Percentiles rank a stretch among this genome's conserved stretches.
Evolutionary conservation across 441 rosid species (phyloP).

Genomic region (Mallotus japonicus): DNA sequence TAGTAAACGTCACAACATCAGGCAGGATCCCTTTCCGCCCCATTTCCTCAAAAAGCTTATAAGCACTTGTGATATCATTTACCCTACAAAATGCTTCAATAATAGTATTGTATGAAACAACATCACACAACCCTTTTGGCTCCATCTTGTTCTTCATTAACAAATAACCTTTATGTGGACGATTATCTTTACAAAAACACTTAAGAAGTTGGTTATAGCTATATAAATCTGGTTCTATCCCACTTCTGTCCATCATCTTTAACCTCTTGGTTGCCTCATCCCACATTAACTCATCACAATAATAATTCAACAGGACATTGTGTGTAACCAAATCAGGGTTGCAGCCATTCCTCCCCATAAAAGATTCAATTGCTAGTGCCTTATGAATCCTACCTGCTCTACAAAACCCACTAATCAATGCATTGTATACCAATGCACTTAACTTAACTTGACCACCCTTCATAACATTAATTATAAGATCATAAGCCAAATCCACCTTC

Average conservation of each 20-base stretch:
- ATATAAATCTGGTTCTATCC: slow-evolving; percentile 69
- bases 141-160: slow-evolving; percentile 65
- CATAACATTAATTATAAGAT: slow-evolving; percentile 63
- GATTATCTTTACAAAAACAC: slow-evolving; percentile 63
- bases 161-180: slow-evolving; percentile 49
- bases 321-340: slow-evolving; percentile 74
- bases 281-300: slow-evolving; percentile 57
- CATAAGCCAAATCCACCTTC: slow-evolving; percentile 88
- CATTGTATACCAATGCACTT: slow-evolving; percentile 60
- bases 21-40: slow-evolving; percentile 51
- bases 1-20: slow-evolving; percentile 74
- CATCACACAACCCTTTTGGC: slow-evolving; percentile 67
- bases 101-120: slow-evolving; percentile 77
- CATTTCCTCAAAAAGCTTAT: slow-evolving; percentile 72
- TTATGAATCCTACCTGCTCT: slow-evolving; percentile 64
- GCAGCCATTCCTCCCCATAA: slow-evolving; percentile 68
- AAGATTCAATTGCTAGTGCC: slow-evolving; percentile 64
- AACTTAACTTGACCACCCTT: slow-evolving; percentile 51
- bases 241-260: slow-evolving; percentile 64
- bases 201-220: slow-evolving; percentile 82
- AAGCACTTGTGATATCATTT: slow-evolving; percentile 46
- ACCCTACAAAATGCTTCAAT: slow-evolving; percentile 58
- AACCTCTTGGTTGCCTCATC: slow-evolving; percentile 64
- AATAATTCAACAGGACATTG: slow-evolving; percentile 74
- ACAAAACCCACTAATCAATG: slow-evolving; percentile 80